Percentiles rank a stretch among this genome's conserved stretches.
phyloP scores from a whole-genome alignment of 805 yeast species.

The Scheffersomyces lignosus region DNA sequence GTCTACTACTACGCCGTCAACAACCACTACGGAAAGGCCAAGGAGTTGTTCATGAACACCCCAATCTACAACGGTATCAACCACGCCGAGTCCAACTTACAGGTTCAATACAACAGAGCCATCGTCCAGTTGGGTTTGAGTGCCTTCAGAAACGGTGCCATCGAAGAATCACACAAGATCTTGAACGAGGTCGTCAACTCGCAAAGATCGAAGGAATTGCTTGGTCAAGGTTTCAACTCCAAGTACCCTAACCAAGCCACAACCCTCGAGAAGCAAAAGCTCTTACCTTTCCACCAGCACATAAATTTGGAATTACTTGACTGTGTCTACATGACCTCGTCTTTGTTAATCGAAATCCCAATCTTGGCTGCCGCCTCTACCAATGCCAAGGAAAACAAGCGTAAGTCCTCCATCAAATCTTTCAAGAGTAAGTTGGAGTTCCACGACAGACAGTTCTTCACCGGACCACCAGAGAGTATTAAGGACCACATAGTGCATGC shows the following conservation, averaged over 20 bases:
- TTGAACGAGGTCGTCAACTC: conserved; percentile 87
- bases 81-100: conserved; percentile 80
- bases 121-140: conserved; percentile 93
- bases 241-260: conserved; percentile 61
- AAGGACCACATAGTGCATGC: conserved; percentile 93
- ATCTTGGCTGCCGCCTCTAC: conserved; percentile 73
- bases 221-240: conserved; percentile 83
- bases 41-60: conserved; percentile 84
- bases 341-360: conserved; percentile 90
- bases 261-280: conserved; percentile 69
- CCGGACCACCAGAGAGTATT: conserved; percentile 97
- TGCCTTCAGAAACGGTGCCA: conserved; percentile 88
- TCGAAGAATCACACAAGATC: conserved; percentile 82
- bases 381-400: conserved; percentile 57
- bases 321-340: conserved; percentile 87
- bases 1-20: conserved; percentile 91
- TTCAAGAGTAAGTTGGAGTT: conserved; percentile 89
- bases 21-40: conserved; percentile 78
- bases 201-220: conserved; percentile 82
- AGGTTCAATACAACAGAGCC: conserved; percentile 92
- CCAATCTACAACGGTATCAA: conserved; percentile 83
- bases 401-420: conserved; percentile 65
- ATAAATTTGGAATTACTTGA: conserved; percentile 93
- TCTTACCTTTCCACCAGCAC: conserved; percentile 97
- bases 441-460: conserved; percentile 91